Evolutionary conservation across 1,139 yeast genomes (phyloP), one percentile per base, ranked within the genome.

Genomic region (Yamadazyma conglobata): DNA sequence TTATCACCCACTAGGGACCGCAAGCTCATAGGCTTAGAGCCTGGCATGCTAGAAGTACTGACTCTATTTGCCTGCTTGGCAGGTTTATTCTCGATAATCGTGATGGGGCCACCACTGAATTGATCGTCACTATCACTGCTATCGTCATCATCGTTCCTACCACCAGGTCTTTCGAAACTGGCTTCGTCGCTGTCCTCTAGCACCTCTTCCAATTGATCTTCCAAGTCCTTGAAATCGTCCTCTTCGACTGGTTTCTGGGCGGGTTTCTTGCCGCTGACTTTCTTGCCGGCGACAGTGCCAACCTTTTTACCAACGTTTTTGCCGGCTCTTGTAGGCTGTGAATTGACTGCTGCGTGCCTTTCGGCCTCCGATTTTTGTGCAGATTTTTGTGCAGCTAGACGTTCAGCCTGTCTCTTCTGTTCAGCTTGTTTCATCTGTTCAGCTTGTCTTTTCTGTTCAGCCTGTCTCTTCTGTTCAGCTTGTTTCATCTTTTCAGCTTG

Each of bases 181-280:
- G n/a, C n/a, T n/a, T n/a, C n/a, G n/a, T n/a, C n/a, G n/a, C 6
- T 27, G 31, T 54, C 59, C 25, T 55, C 70, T 24, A 68, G 44
- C 2, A 65, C 70, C 41, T 67, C 71, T 35, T 65, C 59, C 22
- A 68, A 48, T 41, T 67, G 70, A 37, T 65, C 66, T 38, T 68
- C 74, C 22, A 68, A 51, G 37, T 66, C 73, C 27, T 62, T 58
- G 38, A 67, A 68, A 17, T 67, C 73, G 42, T 67, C 73, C 24
- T 59, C 68, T 8, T 23, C 19, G 15, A n/a, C n/a, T n/a, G n/a
- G n/a, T n/a, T n/a, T n/a, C n/a, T n/a, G n/a, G 15, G 15, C 4
- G 22, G 27, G 19, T 10, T 15, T 20, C 17, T 33, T 29, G 10
- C 22, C 15, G 4, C 26, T 22, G 15, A 27, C 27, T 22, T 19